Evolutionary conservation across 2,329 filamentous ascomycete species (phyloP).

Genomic region (Simplicillium aogashimaense): DNA sequence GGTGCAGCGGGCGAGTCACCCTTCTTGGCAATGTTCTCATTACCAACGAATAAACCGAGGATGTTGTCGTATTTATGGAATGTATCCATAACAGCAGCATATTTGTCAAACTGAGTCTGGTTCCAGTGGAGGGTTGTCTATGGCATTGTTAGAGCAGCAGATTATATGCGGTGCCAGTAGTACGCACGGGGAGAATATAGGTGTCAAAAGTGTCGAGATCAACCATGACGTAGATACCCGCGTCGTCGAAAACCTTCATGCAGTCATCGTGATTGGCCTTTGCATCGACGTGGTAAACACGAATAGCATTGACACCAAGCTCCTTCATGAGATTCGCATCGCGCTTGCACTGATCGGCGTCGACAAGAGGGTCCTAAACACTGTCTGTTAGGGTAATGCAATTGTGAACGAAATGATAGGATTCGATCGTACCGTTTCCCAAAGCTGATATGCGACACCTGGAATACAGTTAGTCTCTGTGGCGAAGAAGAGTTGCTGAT

Average conservation of each 20-base stretch:
- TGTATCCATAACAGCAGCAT: slow-evolving; percentile 63
- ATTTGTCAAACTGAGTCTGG: slow-evolving; percentile 56
- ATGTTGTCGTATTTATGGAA: slow-evolving; percentile 73
- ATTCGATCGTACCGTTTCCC: slow-evolving; percentile 23
- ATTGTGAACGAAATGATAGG: too few relatives aligned
- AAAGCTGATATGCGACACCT: slow-evolving; percentile 66
- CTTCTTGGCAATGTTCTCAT: slow-evolving; percentile 66
- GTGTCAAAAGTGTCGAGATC: slow-evolving; percentile 71
- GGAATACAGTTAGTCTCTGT: slow-evolving; percentile 3
- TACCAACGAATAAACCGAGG: slow-evolving; percentile 78
- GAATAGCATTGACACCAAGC: slow-evolving; percentile 73
- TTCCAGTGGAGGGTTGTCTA: slow-evolving; percentile 61
- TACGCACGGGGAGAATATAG: slow-evolving; percentile 52
- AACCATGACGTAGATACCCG: slow-evolving; percentile 74
- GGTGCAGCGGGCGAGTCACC: slow-evolving; percentile 58
- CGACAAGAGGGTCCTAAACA: slow-evolving; percentile 57
- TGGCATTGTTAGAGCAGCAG: slow-evolving; percentile 7
- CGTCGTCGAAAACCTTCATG: slow-evolving; percentile 71
- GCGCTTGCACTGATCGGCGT: slow-evolving; percentile 64
- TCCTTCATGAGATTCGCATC: slow-evolving; percentile 72
- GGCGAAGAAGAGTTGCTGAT: not conserved
- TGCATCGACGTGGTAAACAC: slow-evolving; percentile 80
- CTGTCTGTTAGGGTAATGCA: too few relatives aligned
- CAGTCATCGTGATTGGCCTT: slow-evolving; percentile 62
- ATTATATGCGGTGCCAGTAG: not conserved